Conservation (phyloP, 257 asterid species). For the Striga asiatica region DNA sequence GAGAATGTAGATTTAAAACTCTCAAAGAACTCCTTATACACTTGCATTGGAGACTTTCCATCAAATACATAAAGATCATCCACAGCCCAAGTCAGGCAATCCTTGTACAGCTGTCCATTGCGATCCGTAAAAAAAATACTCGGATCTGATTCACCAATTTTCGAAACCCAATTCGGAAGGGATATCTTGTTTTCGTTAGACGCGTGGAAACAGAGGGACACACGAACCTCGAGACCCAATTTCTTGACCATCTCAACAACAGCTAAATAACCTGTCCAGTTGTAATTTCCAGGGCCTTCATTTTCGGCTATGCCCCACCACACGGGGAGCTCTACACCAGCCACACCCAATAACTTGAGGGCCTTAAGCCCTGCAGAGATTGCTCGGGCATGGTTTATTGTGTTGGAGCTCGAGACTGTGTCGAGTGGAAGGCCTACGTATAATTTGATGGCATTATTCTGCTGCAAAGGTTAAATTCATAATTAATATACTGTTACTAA, state of each 20-base stretch:
- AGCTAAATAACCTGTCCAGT: slow-evolving; percentile 68
- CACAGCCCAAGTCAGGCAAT: slow-evolving; percentile 58
- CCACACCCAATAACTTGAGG: slow-evolving; percentile 65
- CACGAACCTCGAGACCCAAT: slow-evolving; percentile 59
- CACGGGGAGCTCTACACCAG: slow-evolving; percentile 84
- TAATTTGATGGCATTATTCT: slow-evolving; percentile 41
- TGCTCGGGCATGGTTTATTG: slow-evolving; percentile 61
- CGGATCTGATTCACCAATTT: slow-evolving; percentile 45
- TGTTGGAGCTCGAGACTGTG: slow-evolving; percentile 42
- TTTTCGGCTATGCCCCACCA: slow-evolving; percentile 94
- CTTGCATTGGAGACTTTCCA: slow-evolving; percentile 74
- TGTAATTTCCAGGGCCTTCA: slow-evolving; percentile 48
- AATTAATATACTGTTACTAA: too few species aligned
- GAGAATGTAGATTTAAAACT: slow-evolving; percentile 53
- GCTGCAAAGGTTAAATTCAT: slow-evolving; percentile 19
- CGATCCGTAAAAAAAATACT: slow-evolving; percentile 52
- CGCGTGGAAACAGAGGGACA: slow-evolving; percentile 65
- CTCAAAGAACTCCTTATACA: slow-evolving; percentile 48
- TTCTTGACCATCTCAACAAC: slow-evolving; percentile 50
- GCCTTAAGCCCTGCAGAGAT: slow-evolving; percentile 76
- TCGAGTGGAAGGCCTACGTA: slow-evolving; percentile 82
- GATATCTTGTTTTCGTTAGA: slow-evolving; percentile 28
- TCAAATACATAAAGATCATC: slow-evolving; percentile 68
- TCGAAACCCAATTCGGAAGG: slow-evolving; percentile 68
- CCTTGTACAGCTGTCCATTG: slow-evolving; percentile 44